Percentiles rank a stretch among this genome's conserved stretches.
Conservation (phyloP, 2,329 filamentous ascomycete genomes). For the Penicillium sp. region DNA sequence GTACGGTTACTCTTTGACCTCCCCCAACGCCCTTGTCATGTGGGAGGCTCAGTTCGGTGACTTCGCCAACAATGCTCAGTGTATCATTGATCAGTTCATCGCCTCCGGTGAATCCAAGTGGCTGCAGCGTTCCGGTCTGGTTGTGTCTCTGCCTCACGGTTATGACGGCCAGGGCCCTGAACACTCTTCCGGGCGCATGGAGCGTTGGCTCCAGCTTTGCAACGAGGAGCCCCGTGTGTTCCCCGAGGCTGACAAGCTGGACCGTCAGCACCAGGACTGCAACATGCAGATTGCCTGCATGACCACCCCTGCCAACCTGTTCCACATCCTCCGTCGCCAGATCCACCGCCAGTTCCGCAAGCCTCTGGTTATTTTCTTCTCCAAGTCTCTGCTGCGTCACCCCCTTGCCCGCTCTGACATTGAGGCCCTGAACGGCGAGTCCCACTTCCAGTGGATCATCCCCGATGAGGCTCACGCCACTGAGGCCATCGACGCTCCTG, state of each 20-base stretch:
- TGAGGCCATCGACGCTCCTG: slow-evolving; percentile 68
- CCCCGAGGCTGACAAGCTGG: slow-evolving; percentile 81
- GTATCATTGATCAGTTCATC: slow-evolving; percentile 98
- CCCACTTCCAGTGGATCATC: slow-evolving; percentile 96
- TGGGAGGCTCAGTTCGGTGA: slow-evolving; percentile 99
- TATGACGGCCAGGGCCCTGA: slow-evolving; percentile 98
- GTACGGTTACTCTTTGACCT: slow-evolving; percentile 96
- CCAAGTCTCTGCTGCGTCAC: slow-evolving; percentile 92
- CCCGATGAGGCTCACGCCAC: slow-evolving; percentile 79
- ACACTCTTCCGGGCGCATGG: slow-evolving; percentile 95
- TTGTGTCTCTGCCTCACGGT: slow-evolving; percentile 94
- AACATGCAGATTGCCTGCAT: slow-evolving; percentile 99
- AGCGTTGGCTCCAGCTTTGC: slow-evolving; percentile 94
- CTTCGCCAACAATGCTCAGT: slow-evolving; percentile 99
- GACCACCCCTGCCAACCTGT: slow-evolving; percentile 93
- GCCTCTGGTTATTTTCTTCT: slow-evolving; percentile 97
- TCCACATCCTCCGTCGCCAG: slow-evolving; percentile 94
- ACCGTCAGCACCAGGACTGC: slow-evolving; percentile 97
- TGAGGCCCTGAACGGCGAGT: slow-evolving; percentile 86
- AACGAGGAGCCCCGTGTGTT: slow-evolving; percentile 96
- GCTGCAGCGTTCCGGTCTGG: slow-evolving; percentile 95
- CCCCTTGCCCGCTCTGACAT: slow-evolving; percentile 84
- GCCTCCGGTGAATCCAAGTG: slow-evolving; percentile 97
- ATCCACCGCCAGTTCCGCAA: slow-evolving; percentile 99
- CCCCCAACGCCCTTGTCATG: slow-evolving; percentile 95